Base-by-base conservation (phyloP, 495 filamentous ascomycete species). In the Rostrohypoxylon terebratum region DNA sequence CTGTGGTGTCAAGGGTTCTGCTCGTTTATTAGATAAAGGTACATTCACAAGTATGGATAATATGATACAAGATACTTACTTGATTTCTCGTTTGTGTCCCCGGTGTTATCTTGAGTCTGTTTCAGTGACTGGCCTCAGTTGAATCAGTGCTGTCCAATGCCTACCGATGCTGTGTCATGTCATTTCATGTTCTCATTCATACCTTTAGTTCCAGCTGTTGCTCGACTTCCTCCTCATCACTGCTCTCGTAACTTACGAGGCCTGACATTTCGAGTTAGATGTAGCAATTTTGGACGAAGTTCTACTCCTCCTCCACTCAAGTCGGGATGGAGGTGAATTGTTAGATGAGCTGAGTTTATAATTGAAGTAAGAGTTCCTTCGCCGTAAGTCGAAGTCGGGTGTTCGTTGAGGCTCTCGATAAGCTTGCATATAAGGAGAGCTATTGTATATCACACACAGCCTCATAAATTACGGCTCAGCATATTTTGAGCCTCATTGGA, bases 201-300 rank as follows among this genome's bases (percentile, higher is more conserved):
- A 78, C 76, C 76, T 78, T 75, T 74, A 44, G 14, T 68, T 71
- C 42, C 8, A 69, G 63, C 36, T 77, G 75, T 25, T 76, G 72
- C 25, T 47, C 47, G 3, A 80, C 78, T 58, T 83, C 82, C 40
- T 93, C 92, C 50, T 93, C 92, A 65, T 92, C 92, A 76, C 92
- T 94, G 79, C 91, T 94, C 28, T 87, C 90, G 78, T 96, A 96
- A 51, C 80, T 84, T 9, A 89, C 91, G 2, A 96, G 86, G 13
- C 85, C 88, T 38, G 86, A 85, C 92, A 94, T 94, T 54, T 47
- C 59, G 1, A 28, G 1, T 42, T 3, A 20, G 28, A 18, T n/a
- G 1, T 9, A 42, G 9, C 31, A 31, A 36, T 36, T 5, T 2
- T 8, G 34, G 9, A 42, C 14, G 1, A 20, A 20, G 9, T n/a